Conservation (phyloP, 495 filamentous ascomycete species). For the Penicillium odoratum region DNA sequence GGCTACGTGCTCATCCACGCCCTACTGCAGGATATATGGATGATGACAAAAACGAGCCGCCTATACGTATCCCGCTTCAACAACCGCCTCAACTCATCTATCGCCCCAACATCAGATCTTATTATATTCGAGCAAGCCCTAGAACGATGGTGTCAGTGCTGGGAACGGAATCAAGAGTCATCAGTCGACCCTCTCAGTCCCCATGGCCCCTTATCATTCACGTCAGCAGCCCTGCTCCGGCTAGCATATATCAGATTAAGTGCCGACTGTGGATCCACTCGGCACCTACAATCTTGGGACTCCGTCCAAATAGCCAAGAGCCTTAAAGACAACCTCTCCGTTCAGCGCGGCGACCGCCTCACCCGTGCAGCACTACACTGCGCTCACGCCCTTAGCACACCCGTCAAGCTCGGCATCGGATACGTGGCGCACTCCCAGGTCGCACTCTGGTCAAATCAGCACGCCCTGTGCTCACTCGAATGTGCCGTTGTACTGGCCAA, state of each 20-base stretch:
- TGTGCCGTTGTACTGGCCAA: constrained; percentile 65
- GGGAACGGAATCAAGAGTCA: constrained; percentile 57
- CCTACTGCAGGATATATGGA: constrained; percentile 67
- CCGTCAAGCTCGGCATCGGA: constrained; percentile 67
- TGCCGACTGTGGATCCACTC: constrained; percentile 62
- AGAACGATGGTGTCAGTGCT: constrained; percentile 61
- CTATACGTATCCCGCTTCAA: constrained; percentile 41
- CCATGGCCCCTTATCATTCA: constrained; percentile 64
- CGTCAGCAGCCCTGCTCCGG: constrained; percentile 63
- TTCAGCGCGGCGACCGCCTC: constrained; percentile 57
- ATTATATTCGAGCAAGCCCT: constrained; percentile 59
- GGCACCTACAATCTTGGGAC: constrained; percentile 62
- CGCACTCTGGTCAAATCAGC: constrained; percentile 70
- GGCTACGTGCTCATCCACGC: constrained; percentile 70
- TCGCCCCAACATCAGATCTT: constrained; percentile 51
- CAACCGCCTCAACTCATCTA: constrained; percentile 35
- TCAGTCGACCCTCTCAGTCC: constrained; percentile 51
- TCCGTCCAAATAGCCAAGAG: constrained; percentile 58
- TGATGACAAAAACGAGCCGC: constrained; percentile 59
- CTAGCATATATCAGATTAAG: constrained; percentile 69
- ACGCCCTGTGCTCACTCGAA: constrained; percentile 67
- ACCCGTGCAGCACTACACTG: constrained; percentile 64
- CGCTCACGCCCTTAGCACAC: constrained; percentile 66
- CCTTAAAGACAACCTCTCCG: constrained; percentile 56
- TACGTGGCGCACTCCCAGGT: constrained; percentile 70